Conservation (phyloP, 1,284 basidiomycete species). For the Fomitopsis palustris region DNA sequence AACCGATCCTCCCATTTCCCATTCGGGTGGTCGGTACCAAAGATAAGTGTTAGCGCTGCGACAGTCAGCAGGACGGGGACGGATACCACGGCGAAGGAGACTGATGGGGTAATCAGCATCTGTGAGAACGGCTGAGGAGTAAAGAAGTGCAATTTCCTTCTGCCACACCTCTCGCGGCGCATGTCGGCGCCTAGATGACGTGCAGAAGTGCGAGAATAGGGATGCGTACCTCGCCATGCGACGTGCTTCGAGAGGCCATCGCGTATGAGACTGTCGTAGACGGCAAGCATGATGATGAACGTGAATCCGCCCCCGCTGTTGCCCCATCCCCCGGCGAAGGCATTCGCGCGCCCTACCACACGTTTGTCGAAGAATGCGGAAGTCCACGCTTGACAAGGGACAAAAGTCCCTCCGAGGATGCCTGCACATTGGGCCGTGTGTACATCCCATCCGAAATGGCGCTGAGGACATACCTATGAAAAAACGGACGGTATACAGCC, state of each 20-base stretch:
- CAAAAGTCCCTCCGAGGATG: constrained; percentile 59
- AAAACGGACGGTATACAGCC: constrained; percentile 50
- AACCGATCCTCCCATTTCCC: constrained; percentile 57
- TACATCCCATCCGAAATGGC: not conserved
- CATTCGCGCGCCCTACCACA: constrained; percentile 54
- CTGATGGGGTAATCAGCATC: constrained; percentile 10
- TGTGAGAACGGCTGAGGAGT: not conserved
- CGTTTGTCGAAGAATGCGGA: constrained; percentile 59
- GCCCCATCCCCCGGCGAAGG: constrained; percentile 52
- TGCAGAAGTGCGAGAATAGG: not conserved
- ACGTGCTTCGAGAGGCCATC: constrained; percentile 40
- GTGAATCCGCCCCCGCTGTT: constrained; percentile 50
- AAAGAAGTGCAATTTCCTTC: not conserved
- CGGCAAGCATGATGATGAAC: constrained; percentile 57
- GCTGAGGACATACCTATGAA: constrained; percentile 35
- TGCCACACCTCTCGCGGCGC: not conserved
- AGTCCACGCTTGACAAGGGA: constrained; percentile 57
- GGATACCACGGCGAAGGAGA: constrained; percentile 55
- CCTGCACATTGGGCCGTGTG: constrained; percentile 6
- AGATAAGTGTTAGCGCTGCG: constrained; percentile 42
- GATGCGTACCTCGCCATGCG: constrained; percentile 44
- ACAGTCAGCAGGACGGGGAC: constrained; percentile 51
- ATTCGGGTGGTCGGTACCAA: constrained; percentile 59
- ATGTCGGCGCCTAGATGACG: not conserved
- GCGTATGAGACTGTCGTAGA: constrained; percentile 42